phyloP scores from a whole-genome alignment of 2,329 filamentous ascomycete species.

The Exophiala spinifera region DNA sequence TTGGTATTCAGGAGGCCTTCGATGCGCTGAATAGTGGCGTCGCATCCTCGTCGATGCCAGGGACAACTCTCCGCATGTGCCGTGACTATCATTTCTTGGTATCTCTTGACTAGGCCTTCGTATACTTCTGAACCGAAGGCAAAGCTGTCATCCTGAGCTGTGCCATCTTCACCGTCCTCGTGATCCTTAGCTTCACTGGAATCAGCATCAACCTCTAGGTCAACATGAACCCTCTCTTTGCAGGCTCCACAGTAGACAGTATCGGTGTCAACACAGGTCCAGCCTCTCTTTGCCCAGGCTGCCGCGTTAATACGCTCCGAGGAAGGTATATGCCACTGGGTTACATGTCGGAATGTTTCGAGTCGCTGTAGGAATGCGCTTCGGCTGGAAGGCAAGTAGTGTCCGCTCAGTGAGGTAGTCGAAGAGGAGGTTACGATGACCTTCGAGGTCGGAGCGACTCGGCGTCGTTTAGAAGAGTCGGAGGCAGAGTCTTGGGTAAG shows the following conservation, averaged over 20 bases:
- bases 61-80: constrained; percentile 79
- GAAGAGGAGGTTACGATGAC: constrained; percentile 32
- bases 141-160: constrained; percentile 20
- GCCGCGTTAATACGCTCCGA: constrained; percentile 82
- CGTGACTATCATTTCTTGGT: constrained; percentile 67
- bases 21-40: constrained; percentile 67
- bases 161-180: constrained; percentile 21
- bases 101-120: constrained; percentile 70
- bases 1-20: constrained; percentile 60
- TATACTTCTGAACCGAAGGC: constrained; percentile 38
- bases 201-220: constrained; percentile 62
- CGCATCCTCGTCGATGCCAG: constrained; percentile 85
- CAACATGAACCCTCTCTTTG: constrained; percentile 77
- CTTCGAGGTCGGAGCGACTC: constrained; percentile 20
- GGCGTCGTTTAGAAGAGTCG: constrained; percentile 28
- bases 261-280: constrained; percentile 80
- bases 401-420: constrained; percentile 49
- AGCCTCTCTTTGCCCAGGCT: constrained; percentile 90
- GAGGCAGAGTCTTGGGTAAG: constrained; percentile 15
- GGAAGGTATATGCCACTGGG: constrained; percentile 83
- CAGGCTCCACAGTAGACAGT: constrained; percentile 84
- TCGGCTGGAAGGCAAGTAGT: constrained; percentile 84
- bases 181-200: constrained; percentile 9
- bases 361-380: constrained; percentile 76
- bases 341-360: constrained; percentile 85